Conservation (phyloP, 2,329 filamentous ascomycete species). For the Colletotrichum sojae region DNA sequence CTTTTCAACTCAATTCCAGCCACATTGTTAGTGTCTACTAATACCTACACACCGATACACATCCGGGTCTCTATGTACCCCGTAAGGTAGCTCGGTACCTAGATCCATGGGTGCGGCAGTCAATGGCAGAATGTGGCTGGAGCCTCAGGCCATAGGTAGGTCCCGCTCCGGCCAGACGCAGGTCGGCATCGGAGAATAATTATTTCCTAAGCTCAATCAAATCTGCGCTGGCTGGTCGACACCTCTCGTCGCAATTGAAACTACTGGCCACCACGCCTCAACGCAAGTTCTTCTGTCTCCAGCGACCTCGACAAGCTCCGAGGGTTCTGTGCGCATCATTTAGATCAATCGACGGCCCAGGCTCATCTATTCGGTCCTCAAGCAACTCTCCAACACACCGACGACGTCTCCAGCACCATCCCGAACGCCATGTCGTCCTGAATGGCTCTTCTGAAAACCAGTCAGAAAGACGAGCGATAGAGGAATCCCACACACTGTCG, state of each 20-base stretch:
- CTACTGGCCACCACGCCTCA: slow-evolving; percentile 10
- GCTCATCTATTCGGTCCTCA: background rate
- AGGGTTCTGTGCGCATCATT: too few species aligned
- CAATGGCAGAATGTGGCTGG: too few species aligned
- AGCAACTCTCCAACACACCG: background rate
- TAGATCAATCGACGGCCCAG: background rate
- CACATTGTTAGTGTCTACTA: too few species aligned
- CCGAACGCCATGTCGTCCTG: slow-evolving; percentile 33
- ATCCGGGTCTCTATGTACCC: too few species aligned
- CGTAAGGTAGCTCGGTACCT: too few species aligned
- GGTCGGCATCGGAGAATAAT: slow-evolving; percentile 34
- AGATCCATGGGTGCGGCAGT: too few species aligned
- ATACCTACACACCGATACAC: too few species aligned
- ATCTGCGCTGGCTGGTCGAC: slow-evolving; percentile 17
- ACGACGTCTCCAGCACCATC: background rate
- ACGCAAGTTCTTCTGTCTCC: background rate
- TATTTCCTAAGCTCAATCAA: slow-evolving; percentile 38
- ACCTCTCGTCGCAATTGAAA: slow-evolving; percentile 7
- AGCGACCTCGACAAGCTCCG: background rate
- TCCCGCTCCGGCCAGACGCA: too few species aligned
- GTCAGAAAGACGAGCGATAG: slow-evolving; percentile 6
- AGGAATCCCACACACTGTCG: background rate
- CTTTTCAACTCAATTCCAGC: too few species aligned
- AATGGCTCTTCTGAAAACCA: slow-evolving; percentile 21
- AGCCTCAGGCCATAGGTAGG: too few species aligned